A percentile compares a stretch with the other conserved stretches of the same genome.
Conservation (phyloP, 805 yeast genomes). For the Komagataella pastoris region DNA sequence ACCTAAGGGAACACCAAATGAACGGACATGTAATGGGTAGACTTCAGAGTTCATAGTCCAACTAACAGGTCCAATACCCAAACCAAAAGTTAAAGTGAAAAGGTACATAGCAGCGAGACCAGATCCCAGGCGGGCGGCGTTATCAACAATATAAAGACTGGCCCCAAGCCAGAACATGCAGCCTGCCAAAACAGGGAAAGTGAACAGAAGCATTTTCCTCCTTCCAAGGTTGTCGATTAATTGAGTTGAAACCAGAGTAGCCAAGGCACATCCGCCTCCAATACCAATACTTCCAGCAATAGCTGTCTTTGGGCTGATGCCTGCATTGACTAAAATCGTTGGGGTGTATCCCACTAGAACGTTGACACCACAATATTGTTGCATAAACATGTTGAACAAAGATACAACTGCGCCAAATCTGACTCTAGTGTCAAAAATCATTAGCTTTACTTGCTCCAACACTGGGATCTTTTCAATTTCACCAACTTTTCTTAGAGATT, state of each 20-base stretch:
- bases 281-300: constrained; percentile 78
- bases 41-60: constrained; percentile 83
- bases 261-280: constrained; percentile 67
- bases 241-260: constrained; percentile 73
- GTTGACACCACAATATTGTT: constrained; percentile 84
- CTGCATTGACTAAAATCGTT: constrained; percentile 56
- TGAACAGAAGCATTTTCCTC: constrained; percentile 38
- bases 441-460: constrained; percentile 32
- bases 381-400: constrained; percentile 78
- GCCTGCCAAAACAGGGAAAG: constrained; percentile 56
- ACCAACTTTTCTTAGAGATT: constrained; percentile 47
- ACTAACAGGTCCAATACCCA: constrained; percentile 85
- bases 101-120: constrained; percentile 64
- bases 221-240: constrained; percentile 74
- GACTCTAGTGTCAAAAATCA: constrained; percentile 65
- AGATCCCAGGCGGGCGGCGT: constrained; percentile 46
- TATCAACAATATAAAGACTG: constrained; percentile 25
- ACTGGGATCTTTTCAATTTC: constrained; percentile 31
- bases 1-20: constrained; percentile 69
- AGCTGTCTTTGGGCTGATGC: constrained; percentile 47
- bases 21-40: constrained; percentile 67
- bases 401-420: constrained; percentile 75
- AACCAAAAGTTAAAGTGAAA: constrained; percentile 60
- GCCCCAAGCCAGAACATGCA: constrained; percentile 63
- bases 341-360: constrained; percentile 81